Conservation (phyloP, 1,284 basidiomycete genomes). For the Inonotus hispidus region DNA sequence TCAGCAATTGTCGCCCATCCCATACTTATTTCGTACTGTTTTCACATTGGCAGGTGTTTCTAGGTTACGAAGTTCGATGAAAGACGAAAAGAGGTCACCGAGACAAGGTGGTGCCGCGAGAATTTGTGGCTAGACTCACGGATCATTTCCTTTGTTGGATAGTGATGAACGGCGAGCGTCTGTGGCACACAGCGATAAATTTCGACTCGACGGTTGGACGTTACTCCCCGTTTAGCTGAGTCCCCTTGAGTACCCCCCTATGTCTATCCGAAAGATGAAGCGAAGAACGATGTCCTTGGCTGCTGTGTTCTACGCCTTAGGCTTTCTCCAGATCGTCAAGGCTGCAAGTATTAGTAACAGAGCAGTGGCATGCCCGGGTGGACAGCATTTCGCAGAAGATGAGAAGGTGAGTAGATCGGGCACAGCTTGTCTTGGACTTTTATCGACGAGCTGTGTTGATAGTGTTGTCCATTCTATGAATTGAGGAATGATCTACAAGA, state of each 20-base stretch:
- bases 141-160: too few relatives aligned
- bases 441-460: not conserved
- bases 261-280: too few relatives aligned
- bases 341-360: constrained; percentile 7
- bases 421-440: not conserved
- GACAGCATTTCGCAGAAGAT: constrained; percentile 3
- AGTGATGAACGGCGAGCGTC: not conserved
- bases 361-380: constrained; percentile 16
- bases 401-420: not conserved
- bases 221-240: not conserved
- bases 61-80: too few relatives aligned
- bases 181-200: not conserved
- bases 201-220: not conserved
- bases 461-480: constrained; percentile 19
- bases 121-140: too few relatives aligned
- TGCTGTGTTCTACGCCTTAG: not conserved
- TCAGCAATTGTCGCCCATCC: too few relatives aligned
- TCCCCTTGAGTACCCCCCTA: not conserved
- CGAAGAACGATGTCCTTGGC: not conserved
- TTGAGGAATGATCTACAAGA: constrained; percentile 19
- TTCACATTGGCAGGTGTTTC: too few relatives aligned
- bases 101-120: too few relatives aligned
- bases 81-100: too few relatives aligned
- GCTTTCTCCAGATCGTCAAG: constrained; percentile 1
- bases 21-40: too few relatives aligned